Base-by-base conservation (phyloP, 2,329 filamentous ascomycete genomes). In the Arthrobotrys pseudoclavata region DNA sequence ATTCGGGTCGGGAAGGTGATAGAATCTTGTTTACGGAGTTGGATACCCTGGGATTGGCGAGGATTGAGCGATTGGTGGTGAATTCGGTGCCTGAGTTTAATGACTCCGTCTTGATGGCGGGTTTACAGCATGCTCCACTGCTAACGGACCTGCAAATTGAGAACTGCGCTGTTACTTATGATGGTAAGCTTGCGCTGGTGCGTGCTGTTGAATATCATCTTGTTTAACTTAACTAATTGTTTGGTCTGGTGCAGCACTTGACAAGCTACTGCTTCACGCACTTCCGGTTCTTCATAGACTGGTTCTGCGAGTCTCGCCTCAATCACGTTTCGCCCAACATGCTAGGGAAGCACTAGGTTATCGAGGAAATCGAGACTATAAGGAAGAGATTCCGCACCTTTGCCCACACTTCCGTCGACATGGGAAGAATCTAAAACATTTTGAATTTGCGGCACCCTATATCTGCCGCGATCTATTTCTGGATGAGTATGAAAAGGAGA, bases 401-500 rank as follows among this genome's bases (percentile, higher is more conserved):
- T 81, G 80, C 34, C 79, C 75, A 3, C 74, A 81, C 34, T 79
- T 81, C 52, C 79, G 80, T 15, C 53, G 69, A 3, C 66, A 72
- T 50, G 80, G 80, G 15, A 81, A 78, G 57, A 77, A 80, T 22
- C 66, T 80, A 22, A 76, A 80, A 42, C 80, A 79, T 34, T 69
- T 80, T 10, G 79, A 80, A 40, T 69, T 81, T 15, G 66, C 66
- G 22, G 79, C 80, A 29, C 80, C 80, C 3, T 81, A 74, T 48
- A 75, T 81, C 40, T 81, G 80, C 57, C 80, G 80, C 0, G 79
- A 80, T 22, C 20, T 81, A 13, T 81, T 81, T 15, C 31, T 81
- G 6, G 75, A 80, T 22, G 78, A 75, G 13, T 62, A 69, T 10
- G 80, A 81, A 18, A 79, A 79, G 22, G 45, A 57, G 18, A 81